A percentile compares a stretch with the other conserved stretches of the same genome.
These are phyloP conservation scores for Talaromyces sp. DNA, from an alignment of 2,329 filamentous ascomycete genomes.

Conservation along the genomic window DNA sequence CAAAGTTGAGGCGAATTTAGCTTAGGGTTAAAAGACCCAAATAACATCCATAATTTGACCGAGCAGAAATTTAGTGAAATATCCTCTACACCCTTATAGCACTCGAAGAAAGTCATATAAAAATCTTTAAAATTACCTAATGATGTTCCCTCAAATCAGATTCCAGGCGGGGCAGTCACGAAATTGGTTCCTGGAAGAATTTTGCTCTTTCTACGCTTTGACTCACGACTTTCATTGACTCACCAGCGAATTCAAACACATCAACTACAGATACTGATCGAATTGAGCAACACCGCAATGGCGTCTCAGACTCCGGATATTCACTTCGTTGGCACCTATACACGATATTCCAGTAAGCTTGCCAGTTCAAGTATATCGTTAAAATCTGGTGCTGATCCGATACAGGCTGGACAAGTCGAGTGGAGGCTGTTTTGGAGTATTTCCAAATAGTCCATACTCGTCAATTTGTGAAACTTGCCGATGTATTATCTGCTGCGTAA, in stretches of 20 bases:
- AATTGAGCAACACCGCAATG: background rate
- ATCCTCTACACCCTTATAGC: too few relatives aligned
- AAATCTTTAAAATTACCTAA: too few relatives aligned
- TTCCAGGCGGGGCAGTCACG: too few relatives aligned
- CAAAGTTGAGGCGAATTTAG: too few relatives aligned
- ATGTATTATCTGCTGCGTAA: background rate
- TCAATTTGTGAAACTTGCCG: slow-evolving; percentile 21
- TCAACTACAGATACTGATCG: background rate
- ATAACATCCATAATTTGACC: too few relatives aligned
- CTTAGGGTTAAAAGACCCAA: too few relatives aligned
- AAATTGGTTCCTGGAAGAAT: too few relatives aligned
- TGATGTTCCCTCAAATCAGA: too few relatives aligned
- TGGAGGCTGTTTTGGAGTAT: slow-evolving; percentile 34
- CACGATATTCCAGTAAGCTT: slow-evolving; percentile 33
- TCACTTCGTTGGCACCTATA: slow-evolving; percentile 30
- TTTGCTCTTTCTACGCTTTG: too few relatives aligned
- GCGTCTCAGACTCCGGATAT: slow-evolving; percentile 20
- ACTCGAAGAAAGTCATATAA: too few relatives aligned
- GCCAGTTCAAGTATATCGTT: background rate
- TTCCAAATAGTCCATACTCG: slow-evolving; percentile 31
- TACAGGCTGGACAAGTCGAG: slow-evolving; percentile 35
- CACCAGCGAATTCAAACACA: background rate
- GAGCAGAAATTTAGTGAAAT: too few relatives aligned
- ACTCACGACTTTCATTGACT: background rate
- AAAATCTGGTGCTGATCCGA: slow-evolving; percentile 1